Evolutionary conservation across 257 asterid genomes (phyloP), one percentile per base, ranked within the genome.

Genomic region (Forsythia suspensa): DNA sequence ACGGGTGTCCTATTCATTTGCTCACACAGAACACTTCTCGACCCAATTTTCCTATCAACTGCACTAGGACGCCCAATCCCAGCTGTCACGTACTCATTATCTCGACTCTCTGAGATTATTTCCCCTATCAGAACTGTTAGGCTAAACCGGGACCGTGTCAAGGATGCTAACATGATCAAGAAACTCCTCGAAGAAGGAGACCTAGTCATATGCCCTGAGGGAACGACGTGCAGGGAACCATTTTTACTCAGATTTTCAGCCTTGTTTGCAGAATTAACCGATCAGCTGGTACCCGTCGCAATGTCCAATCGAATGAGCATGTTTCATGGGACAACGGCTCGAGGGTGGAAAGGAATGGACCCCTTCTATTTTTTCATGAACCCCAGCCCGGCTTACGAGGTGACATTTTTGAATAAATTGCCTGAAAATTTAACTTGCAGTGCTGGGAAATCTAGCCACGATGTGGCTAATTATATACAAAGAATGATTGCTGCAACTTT

Each of bases 271-370:
- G 98, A 92, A 21, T 78, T 94, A 2, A 88, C 98, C 0, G 92
- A 92, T 42, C 84, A 92, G 16, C 79, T 94, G 0, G 94, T 94
- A 1, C 98, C 97, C 0, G 96, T 94, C 11, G 98, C 97, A 0
- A 91, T 91, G 91, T 39, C 81, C 18, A 87, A 80, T 59, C 77
- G 85, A 57, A 92, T 88, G 96, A 92, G 89, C 84, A 87, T 91
- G 95, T 92, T 94, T 70, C 94, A 94, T 16, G 98, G 98, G 44
- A 94, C 96, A 6, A 92, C 97, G 20, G 97, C 97, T 8, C 83
- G 94, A 24, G 98, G 98, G 1, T 94, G 94, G 95, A 94, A 94
- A 69, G 97, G 92, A 46, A 78, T 94, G 95, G 96, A 92, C 74
- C 94, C 97, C 24, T 90, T 88, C 67, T 94, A 87, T 80, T 92